These are phyloP conservation scores for Davidsoniella virescens DNA, from an alignment of 2,329 filamentous ascomycete genomes.

Conservation along the genomic window DNA sequence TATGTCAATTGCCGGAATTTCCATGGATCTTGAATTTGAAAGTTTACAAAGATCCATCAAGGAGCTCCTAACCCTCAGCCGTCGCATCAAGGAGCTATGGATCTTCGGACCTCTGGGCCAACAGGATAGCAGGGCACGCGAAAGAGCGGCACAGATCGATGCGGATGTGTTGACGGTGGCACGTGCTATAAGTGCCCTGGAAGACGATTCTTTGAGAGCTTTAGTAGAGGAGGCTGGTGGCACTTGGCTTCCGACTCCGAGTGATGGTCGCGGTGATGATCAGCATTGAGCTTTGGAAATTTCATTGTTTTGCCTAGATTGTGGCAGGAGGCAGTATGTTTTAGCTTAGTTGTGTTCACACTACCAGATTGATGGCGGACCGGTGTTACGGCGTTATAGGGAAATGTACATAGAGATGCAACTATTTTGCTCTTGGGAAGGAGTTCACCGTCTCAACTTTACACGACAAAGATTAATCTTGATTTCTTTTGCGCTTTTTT, in stretches of 20 bases:
- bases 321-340: no score
- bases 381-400: no score
- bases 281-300: no score
- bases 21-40: conserved; percentile 30
- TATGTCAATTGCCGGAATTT: conserved; percentile 27
- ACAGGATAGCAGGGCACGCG: conserved; percentile 21
- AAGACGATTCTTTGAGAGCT: conserved; percentile 20
- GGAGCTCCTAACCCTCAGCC: conserved; percentile 27
- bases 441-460: no score
- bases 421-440: no score
- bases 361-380: no score
- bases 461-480: no score
- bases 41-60: conserved; percentile 28
- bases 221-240: conserved; percentile 24
- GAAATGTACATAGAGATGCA: no score
- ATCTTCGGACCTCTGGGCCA: conserved; percentile 27
- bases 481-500: no score
- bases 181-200: conserved; percentile 18
- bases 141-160: conserved; percentile 18
- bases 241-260: conserved; percentile 21
- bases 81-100: conserved; percentile 31
- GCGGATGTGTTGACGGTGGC: conserved; percentile 5
- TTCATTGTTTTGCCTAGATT: no score
- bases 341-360: no score
- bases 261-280: conserved; percentile 6